Evolutionary conservation across 805 yeast genomes (phyloP).

Genomic region (Candida orba): DNA sequence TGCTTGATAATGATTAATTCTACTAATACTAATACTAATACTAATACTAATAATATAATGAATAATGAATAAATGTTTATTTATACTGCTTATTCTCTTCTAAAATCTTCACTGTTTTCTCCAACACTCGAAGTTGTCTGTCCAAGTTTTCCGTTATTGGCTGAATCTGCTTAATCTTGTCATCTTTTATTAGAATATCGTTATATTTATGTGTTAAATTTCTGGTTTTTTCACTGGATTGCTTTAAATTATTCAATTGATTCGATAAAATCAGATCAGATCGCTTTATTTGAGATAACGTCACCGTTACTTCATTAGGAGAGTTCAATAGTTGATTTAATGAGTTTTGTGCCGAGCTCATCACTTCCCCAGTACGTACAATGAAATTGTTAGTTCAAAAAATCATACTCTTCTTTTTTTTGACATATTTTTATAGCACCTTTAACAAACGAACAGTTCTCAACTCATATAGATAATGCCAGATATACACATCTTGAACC

Average conservation of each 20-base stretch:
- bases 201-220: slow-evolving; percentile 6
- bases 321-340: background rate
- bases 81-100: slow-evolving; percentile 20
- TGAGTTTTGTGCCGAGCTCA: background rate
- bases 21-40: background rate
- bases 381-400: too few relatives aligned
- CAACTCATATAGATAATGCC: background rate
- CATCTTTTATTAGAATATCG: background rate
- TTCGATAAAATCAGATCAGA: slow-evolving; percentile 17
- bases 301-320: slow-evolving; percentile 6
- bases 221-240: slow-evolving; percentile 7
- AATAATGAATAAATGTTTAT: background rate
- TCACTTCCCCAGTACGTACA: too few relatives aligned
- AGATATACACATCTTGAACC: background rate
- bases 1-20: slow-evolving; percentile 11
- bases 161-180: slow-evolving; percentile 32
- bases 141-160: slow-evolving; percentile 62
- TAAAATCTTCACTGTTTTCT: slow-evolving; percentile 39
- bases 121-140: slow-evolving; percentile 65
- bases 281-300: slow-evolving; percentile 16
- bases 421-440: background rate
- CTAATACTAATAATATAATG: background rate
- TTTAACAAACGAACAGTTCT: too few relatives aligned
- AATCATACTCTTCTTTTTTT: background rate
- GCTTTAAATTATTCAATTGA: slow-evolving; percentile 13